Percentiles rank a stretch among this genome's conserved stretches.
These are phyloP conservation scores for Conoideocrella luteorostrata DNA, from an alignment of 2,329 filamentous ascomycete genomes.

Conservation along the genomic window DNA sequence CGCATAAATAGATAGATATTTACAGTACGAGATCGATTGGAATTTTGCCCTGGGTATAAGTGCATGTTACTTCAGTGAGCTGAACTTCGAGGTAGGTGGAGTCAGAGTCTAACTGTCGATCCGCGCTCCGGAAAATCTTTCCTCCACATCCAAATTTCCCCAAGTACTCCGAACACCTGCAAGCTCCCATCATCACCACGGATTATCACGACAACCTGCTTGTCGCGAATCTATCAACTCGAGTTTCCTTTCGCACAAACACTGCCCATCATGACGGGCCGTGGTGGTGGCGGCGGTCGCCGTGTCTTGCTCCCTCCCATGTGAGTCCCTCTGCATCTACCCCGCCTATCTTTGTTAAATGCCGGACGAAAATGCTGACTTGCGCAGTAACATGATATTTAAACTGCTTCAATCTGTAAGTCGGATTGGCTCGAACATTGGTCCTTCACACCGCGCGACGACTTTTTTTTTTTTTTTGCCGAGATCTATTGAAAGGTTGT, in stretches of 20 bases:
- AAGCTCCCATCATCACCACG: slow-evolving; percentile 1
- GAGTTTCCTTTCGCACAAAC: not conserved
- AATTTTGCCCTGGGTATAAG: too few species aligned
- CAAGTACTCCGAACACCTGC: not conserved
- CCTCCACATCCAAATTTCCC: slow-evolving; percentile 8
- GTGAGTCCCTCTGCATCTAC: slow-evolving; percentile 19
- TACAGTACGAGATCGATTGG: too few species aligned
- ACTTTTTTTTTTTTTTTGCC: too few species aligned
- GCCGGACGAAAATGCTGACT: slow-evolving; percentile 16
- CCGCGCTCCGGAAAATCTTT: slow-evolving; percentile 6
- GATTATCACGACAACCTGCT: slow-evolving; percentile 5
- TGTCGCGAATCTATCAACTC: not conserved
- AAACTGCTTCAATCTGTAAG: slow-evolving; percentile 68
- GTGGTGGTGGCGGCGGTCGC: slow-evolving; percentile 53
- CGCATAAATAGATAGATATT: too few species aligned
- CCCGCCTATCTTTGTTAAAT: not conserved
- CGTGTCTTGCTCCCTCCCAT: slow-evolving; percentile 56
- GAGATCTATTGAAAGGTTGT: too few species aligned
- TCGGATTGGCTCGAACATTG: too few species aligned
- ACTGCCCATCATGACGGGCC: slow-evolving; percentile 45
- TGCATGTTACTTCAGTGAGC: not conserved
- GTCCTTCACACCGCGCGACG: too few species aligned
- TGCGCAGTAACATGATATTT: slow-evolving; percentile 43
- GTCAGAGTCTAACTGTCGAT: not conserved
- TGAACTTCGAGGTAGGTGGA: not conserved